Base-by-base conservation (phyloP, 148 eudicot species). In the Linanthus parryae region DNA sequence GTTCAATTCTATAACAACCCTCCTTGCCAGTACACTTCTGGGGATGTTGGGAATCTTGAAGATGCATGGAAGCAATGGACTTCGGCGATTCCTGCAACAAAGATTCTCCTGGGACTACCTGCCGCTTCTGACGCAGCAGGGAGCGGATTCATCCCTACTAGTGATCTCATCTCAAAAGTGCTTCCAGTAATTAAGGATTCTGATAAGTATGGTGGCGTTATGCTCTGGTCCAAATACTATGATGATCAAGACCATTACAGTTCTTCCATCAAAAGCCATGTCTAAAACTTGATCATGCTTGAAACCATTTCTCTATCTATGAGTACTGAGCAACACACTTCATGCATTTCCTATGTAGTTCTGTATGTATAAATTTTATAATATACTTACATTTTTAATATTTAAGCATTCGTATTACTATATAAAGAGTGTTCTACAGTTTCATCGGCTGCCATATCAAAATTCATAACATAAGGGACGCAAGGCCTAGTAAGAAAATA, bases 211-310 rank as follows among this genome's bases (percentile, higher is more conserved):
- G 60, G 52, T 28, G 64, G 64, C 3, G 68, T 63, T 4, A 57
- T 57, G 64, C 41, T 63, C 30, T 69, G 73, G 64, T 69, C 73
- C 19, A 69, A 68, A 39, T 57, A 44, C 28, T 38, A 69, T 29
- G 68, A 67, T 23, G 57, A 65, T 40, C 56, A 64, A 44, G 29
- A 48, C 35, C 52, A 45, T 14, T 57, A 65, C 44, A 65, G 71
- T 21, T 54, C 65, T 52, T 28, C 65, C 13, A 60, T 67, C 25
- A 67, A 57, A 40, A 55, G 44, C 25, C 37, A 68, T 35, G 63
- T 61, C 47, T 68, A 12, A 43, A 43, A n/a, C n/a, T n/a, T n/a
- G n/a, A n/a, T n/a, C n/a, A n/a, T n/a, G n/a, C n/a, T n/a, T n/a
- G n/a, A n/a, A n/a, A n/a, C n/a, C n/a, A n/a, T n/a, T n/a, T n/a